Evolutionary conservation across 2,329 filamentous ascomycete species (phyloP), one percentile per base, ranked within the genome.

Genomic region (Diaporthe aspalathi): DNA sequence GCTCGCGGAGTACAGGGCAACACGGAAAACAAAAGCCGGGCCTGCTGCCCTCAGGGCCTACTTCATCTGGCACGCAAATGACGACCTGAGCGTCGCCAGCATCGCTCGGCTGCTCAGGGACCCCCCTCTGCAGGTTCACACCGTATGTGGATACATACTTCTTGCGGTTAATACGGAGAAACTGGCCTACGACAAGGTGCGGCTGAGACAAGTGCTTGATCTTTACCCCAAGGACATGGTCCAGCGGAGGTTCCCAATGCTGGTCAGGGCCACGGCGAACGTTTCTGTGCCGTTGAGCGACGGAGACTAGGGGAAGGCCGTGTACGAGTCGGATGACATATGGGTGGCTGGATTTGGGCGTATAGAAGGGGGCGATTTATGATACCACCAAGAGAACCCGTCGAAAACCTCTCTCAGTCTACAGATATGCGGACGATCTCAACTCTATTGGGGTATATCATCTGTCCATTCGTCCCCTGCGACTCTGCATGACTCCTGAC

Each of bases 111-210:
- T 92, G 1, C 80, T 92, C n/a, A 84, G 90, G 2, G 81, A 89
- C 12, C 90, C 90, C 17, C 90, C 91, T 2, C 78, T 93, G 3
- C 83, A 86, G 73, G 82, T 79, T 0, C 79, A 76, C 17, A 92
- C 90, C 0, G 88, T 93, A 1, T 82, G 84, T 1, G 79, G 76
- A 0, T 92, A 93, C 74, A 87, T 94, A 11, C 78, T 92, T 2
- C 82, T 87, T 11, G 86, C 87, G 0, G 80, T 93, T 29, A 79
- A 81, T 57, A 54, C 79, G 7, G 89, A 90, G 75, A 81, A 80
- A 17, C 75, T 92, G 16, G 83, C 85, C 0, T 89, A 84, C 73
- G 83, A 88, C 16, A 81, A 77, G 54, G 75, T 78, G 7, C 82
- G 88, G 54, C 74, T 91, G 35, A 72, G 75, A 0, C 84, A 88